Percentiles rank a stretch among this genome's conserved stretches.
Evolutionary conservation across 2,329 filamentous ascomycete species (phyloP).

Genomic region (Graphilbum sp.): DNA sequence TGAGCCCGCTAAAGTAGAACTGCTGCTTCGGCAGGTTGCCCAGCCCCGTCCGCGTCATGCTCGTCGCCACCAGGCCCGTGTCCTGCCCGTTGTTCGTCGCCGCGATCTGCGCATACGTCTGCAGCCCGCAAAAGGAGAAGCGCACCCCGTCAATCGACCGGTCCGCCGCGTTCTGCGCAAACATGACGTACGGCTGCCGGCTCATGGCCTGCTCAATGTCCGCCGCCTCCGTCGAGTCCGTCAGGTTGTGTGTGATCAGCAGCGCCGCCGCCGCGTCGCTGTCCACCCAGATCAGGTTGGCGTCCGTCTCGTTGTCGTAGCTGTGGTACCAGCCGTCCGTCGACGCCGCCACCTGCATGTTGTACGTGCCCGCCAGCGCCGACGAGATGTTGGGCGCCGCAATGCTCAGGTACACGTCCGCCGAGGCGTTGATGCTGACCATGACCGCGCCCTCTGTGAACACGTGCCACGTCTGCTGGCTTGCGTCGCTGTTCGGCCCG

Average conservation of each 20-base stretch:
- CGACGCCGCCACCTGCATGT: conserved; percentile 68
- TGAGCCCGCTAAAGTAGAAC: conserved; percentile 67
- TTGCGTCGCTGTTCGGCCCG: conserved; percentile 37
- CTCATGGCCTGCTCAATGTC: conserved; percentile 35
- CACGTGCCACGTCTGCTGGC: conserved; percentile 24
- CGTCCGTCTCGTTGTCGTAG: conserved; percentile 32
- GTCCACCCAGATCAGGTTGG: conserved; percentile 64
- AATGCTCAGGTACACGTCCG: conserved; percentile 62
- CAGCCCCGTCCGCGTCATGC: conserved; percentile 52
- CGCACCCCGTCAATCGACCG: conserved; percentile 50
- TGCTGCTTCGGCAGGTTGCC: conserved; percentile 65
- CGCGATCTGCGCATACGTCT: conserved; percentile 45
- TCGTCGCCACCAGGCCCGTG: conserved; percentile 32
- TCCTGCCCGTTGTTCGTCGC: conserved; percentile 36
- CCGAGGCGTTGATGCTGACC: conserved; percentile 41
- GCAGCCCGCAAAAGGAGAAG: conserved; percentile 70
- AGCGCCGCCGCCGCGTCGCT: conserved; percentile 67
- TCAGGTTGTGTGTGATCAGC: conserved; percentile 62
- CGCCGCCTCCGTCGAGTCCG: conserved; percentile 31
- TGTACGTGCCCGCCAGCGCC: conserved; percentile 51
- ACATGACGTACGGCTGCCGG: conserved; percentile 57
- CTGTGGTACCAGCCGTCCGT: conserved; percentile 62
- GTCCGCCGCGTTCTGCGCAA: conserved; percentile 47
- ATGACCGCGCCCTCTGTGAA: conserved; percentile 58
- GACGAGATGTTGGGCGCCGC: conserved; percentile 48